Evolutionary conservation across 768 basidiomycete genomes (phyloP).

Genomic region (Dentipellis fragilis): DNA sequence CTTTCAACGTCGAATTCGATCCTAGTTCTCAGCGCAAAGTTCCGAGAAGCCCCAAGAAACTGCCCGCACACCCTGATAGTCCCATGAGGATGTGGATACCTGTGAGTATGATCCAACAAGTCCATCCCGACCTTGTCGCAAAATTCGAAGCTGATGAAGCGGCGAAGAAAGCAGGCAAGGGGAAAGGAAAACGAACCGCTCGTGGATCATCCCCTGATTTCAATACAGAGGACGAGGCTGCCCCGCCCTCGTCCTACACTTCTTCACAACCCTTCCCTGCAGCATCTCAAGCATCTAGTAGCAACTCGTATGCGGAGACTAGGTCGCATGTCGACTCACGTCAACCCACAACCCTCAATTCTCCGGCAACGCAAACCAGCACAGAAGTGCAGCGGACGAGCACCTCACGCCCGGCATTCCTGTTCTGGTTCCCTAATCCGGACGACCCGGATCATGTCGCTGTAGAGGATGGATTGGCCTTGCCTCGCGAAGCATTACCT

Average conservation of each 20-base stretch:
- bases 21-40: slow-evolving; percentile 5
- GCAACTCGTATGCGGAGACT: background rate
- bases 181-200: background rate
- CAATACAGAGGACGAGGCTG: background rate
- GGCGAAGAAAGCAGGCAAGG: slow-evolving; percentile 25
- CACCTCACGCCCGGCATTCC: background rate
- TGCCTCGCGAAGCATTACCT: background rate
- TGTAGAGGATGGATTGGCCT: background rate
- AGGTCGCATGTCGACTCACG: background rate
- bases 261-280: background rate
- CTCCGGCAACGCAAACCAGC: background rate
- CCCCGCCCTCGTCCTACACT: too few species aligned
- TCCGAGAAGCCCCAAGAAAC: slow-evolving; percentile 24
- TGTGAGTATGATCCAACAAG: slow-evolving; percentile 63
- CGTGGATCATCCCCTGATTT: background rate
- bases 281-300: background rate
- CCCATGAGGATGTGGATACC: slow-evolving; percentile 71
- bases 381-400: background rate
- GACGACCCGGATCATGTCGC: background rate
- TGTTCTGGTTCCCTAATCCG: background rate
- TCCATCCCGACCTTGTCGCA: slow-evolving; percentile 52
- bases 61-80: slow-evolving; percentile 37
- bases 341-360: background rate
- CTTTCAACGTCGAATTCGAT: slow-evolving; percentile 31
- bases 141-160: slow-evolving; percentile 43